Evolutionary conservation across 2,329 filamentous ascomycete genomes (phyloP).

Genomic region (Rhinocladiella mackenziei): DNA sequence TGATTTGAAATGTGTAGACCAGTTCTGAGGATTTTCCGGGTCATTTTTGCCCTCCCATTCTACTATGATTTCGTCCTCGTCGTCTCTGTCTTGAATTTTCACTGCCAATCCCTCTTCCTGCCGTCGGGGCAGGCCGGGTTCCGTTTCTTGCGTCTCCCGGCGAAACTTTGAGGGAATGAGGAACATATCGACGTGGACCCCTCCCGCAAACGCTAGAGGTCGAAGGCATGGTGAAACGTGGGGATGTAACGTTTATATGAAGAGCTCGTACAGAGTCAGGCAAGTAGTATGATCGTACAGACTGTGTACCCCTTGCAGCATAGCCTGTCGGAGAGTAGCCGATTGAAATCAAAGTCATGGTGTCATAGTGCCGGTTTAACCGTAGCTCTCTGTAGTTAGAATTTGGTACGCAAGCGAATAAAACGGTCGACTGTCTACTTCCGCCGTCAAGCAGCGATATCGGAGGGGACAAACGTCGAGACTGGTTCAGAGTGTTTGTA

Average conservation of each 20-base stretch:
- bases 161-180: background rate
- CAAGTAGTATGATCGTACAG: background rate
- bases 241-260: too few species aligned
- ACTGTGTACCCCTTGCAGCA: background rate
- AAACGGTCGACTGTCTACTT: too few species aligned
- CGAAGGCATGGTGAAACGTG: too few species aligned
- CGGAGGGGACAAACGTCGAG: too few species aligned
- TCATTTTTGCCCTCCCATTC: slow-evolving; percentile 17
- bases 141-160: background rate
- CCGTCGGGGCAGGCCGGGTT: too few species aligned
- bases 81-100: background rate
- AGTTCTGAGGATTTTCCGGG: slow-evolving; percentile 47
- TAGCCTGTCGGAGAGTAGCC: background rate
- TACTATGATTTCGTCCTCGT: slow-evolving; percentile 11
- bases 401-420: too few species aligned
- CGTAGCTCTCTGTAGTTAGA: too few species aligned
- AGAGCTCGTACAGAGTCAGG: too few species aligned
- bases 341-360: background rate
- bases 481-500: too few species aligned
- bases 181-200: background rate
- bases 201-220: too few species aligned
- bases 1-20: slow-evolving; percentile 41
- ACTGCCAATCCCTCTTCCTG: background rate
- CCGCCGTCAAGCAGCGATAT: too few species aligned
- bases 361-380: background rate